Evolutionary conservation across 345 rosid genomes (phyloP).

Genomic region (Eucalyptus cloeziana): DNA sequence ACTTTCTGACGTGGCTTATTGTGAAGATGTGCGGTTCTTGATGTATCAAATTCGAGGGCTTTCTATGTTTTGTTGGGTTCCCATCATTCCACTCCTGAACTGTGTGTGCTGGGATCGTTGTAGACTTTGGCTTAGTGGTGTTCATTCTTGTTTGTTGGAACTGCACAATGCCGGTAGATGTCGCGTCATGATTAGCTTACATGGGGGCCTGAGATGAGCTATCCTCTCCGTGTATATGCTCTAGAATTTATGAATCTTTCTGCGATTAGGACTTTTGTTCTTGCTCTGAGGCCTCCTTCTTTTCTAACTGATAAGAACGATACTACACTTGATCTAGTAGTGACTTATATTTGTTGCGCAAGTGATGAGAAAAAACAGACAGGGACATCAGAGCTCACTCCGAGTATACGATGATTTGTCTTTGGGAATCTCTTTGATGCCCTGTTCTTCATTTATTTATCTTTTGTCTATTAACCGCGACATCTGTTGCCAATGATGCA

Average conservation of each 20-base stretch:
- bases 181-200: background rate
- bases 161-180: background rate
- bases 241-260: background rate
- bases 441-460: background rate
- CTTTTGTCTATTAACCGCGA: background rate
- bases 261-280: background rate
- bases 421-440: constrained; percentile 38
- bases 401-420: constrained; percentile 17
- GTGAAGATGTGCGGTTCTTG: background rate
- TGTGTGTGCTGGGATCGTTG: background rate
- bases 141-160: background rate
- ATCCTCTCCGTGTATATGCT: background rate
- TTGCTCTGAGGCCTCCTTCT: background rate
- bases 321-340: background rate
- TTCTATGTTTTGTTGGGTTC: background rate
- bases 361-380: constrained; percentile 59
- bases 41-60: background rate
- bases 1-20: background rate
- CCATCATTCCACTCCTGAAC: background rate
- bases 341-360: constrained; percentile 2
- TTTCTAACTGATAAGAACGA: background rate
- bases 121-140: background rate
- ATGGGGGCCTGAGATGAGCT: background rate
- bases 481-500: constrained; percentile 4
- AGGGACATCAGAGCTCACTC: constrained; percentile 58